Evolutionary conservation across 108 stramenopile species (phyloP).

Genomic region (Phaeodactylum tricornutum): DNA sequence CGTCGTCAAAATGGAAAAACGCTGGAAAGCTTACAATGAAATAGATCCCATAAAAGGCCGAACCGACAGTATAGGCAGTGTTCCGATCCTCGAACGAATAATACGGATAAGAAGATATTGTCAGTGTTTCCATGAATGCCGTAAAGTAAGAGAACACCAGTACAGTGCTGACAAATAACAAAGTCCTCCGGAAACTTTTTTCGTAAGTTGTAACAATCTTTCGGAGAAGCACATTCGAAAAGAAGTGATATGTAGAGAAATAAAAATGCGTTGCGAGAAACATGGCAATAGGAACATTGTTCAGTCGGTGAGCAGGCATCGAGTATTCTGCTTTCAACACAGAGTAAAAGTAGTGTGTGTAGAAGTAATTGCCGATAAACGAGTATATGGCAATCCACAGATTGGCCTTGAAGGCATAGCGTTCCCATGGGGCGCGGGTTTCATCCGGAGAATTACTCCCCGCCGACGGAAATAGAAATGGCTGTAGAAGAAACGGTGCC

Average conservation of each 20-base stretch:
- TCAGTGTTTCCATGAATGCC: slow-evolving; percentile 96
- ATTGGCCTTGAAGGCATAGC: slow-evolving; percentile 88
- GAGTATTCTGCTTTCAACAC: slow-evolving; percentile 93
- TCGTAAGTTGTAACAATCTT: slow-evolving; percentile 54
- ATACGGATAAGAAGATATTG: slow-evolving; percentile 92
- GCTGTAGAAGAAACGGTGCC: slow-evolving; percentile 77
- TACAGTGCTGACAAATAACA: slow-evolving; percentile 50
- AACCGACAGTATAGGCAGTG: slow-evolving; percentile 33
- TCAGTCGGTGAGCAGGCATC: slow-evolving; percentile 87
- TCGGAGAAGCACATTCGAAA: slow-evolving; percentile 85
- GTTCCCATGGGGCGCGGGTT: slow-evolving; percentile 43
- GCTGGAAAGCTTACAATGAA: slow-evolving; percentile 95
- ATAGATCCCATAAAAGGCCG: slow-evolving; percentile 97
- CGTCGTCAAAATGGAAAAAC: slow-evolving; percentile 72
- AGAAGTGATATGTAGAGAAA: slow-evolving; percentile 90
- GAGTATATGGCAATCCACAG: slow-evolving; percentile 85
- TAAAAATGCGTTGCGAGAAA: slow-evolving; percentile 96
- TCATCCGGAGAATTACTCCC: slow-evolving; percentile 51
- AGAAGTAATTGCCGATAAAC: slow-evolving; percentile 99
- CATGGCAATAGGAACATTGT: slow-evolving; percentile 93
- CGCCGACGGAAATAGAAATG: slow-evolving; percentile 59
- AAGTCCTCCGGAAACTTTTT: slow-evolving; percentile 21
- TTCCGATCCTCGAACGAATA: slow-evolving; percentile 86
- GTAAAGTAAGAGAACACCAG: slow-evolving; percentile 74
- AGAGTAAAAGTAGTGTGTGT: slow-evolving; percentile 92